Base-by-base conservation (phyloP, 805 yeast genomes). In the Spathaspora arborariae region DNA sequence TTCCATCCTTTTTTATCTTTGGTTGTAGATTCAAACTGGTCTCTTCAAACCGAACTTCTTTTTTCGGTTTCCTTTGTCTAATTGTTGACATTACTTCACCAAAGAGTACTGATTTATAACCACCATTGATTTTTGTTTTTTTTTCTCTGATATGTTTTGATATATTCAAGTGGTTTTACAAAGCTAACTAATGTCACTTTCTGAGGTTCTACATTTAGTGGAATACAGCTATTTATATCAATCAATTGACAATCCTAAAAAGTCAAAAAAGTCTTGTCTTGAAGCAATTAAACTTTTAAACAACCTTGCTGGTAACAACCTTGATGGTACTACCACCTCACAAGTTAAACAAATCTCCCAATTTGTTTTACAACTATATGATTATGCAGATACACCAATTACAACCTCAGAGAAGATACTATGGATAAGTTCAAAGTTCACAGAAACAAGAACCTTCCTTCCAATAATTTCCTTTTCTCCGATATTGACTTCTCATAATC, bases 401-500 rank as follows among this genome's bases (percentile, higher is more conserved):
- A n/a, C 39, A 3, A 19, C 19, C 45, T 47, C 53, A 18, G 58
- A 57, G 1, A 59, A 56, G 47, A 41, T 67, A 9, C 33, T 49
- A 5, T 67, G 72, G 72, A 41, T 65, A 2, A 50, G 58, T 39
- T 64, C 70, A 2, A 59, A 55, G 41, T 20, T 56, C 0, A 16
- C 45, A 3, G 35, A 30, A 10, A 30, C 35, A 10, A 15, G n/a
- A 6, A 42, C 49, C n/a, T 58, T 48, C 45, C 63, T 59, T n/a
- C 61, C 63, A 8, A 36, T 62, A 5, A 39, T 62, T 4, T 33
- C 49, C 2, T 59, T 64, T 47, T 47, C 39, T 22, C 42, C 41
- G 6, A 34, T n/a, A 2, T 35, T 45, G 22, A 44, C 40, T 39
- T 55, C 55, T 6, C 44, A 45, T 18, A 34, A 50, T 36, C 35